These are phyloP conservation scores for Babesia divergens DNA, from an alignment of 169 alveolate genomes.

Conservation along the genomic window DNA sequence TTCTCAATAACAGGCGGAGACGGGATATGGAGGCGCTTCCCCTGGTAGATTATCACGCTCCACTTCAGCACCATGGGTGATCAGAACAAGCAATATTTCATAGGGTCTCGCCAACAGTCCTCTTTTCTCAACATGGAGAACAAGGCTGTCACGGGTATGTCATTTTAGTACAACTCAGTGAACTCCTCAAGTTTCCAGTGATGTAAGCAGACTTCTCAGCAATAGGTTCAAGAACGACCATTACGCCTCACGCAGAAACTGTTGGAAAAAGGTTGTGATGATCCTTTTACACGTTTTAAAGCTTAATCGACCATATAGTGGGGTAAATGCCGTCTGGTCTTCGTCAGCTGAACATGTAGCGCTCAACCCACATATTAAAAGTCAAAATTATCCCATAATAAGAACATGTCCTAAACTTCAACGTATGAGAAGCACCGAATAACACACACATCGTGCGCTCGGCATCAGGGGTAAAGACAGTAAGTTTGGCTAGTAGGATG, in stretches of 20 bases:
- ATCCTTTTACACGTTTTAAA: background rate
- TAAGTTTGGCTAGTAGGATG: background rate
- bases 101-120: background rate
- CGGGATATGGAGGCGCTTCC: background rate
- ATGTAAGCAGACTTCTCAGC: background rate
- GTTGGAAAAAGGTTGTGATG: slow-evolving; percentile 1
- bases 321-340: background rate
- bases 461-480: background rate
- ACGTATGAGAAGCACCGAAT: slow-evolving; percentile 2
- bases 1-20: background rate
- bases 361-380: background rate
- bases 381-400: slow-evolving; percentile 4
- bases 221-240: background rate
- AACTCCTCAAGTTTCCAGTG: slow-evolving; percentile 6
- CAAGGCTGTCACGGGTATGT: background rate
- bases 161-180: background rate
- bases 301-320: slow-evolving; percentile 7
- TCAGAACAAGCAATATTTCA: background rate
- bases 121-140: background rate
- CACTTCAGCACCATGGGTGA: background rate
- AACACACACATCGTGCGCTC: slow-evolving; percentile 16
- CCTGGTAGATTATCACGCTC: background rate
- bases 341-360: background rate
- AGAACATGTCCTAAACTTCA: background rate
- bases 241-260: slow-evolving; percentile 1